These are phyloP conservation scores for Castanea sativa DNA, from an alignment of 306 rosid genomes.

Conservation along the genomic window DNA sequence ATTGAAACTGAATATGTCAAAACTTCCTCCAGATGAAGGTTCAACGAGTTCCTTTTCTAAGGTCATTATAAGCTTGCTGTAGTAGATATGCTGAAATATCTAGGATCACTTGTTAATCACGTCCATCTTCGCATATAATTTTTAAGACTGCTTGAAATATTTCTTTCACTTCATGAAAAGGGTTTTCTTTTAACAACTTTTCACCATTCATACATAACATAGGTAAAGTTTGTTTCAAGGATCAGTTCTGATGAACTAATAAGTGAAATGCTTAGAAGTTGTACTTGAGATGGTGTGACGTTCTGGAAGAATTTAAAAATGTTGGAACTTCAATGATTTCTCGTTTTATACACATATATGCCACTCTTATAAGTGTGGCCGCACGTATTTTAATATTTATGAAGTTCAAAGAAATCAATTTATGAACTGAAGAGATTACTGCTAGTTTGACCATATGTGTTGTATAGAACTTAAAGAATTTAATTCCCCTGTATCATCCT, in stretches of 20 bases:
- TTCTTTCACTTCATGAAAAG: background rate
- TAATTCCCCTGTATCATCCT: background rate
- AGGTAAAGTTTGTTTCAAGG: background rate
- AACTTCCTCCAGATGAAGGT: slow-evolving; percentile 91
- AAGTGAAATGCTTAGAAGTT: background rate
- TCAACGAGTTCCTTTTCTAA: slow-evolving; percentile 45
- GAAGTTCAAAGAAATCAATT: background rate
- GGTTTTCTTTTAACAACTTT: slow-evolving; percentile 8
- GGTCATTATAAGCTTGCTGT: slow-evolving; percentile 40
- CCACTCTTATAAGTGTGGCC: background rate
- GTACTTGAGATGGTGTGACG: background rate
- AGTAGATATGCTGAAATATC: slow-evolving; percentile 23
- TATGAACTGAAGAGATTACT: background rate
- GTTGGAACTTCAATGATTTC: background rate
- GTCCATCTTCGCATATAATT: background rate
- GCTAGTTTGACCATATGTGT: background rate
- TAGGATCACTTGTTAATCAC: slow-evolving; percentile 2
- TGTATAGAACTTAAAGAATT: background rate
- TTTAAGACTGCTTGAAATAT: background rate
- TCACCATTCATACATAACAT: background rate
- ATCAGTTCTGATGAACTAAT: background rate
- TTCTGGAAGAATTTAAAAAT: background rate
- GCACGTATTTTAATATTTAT: background rate
- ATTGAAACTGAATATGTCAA: slow-evolving; percentile 69
- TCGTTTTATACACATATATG: background rate